Percentiles rank a stretch among this genome's conserved stretches.
Evolutionary conservation across 176 grass and related monocot genomes (phyloP).

Genomic region (barley (Hordeum vulgare)): DNA sequence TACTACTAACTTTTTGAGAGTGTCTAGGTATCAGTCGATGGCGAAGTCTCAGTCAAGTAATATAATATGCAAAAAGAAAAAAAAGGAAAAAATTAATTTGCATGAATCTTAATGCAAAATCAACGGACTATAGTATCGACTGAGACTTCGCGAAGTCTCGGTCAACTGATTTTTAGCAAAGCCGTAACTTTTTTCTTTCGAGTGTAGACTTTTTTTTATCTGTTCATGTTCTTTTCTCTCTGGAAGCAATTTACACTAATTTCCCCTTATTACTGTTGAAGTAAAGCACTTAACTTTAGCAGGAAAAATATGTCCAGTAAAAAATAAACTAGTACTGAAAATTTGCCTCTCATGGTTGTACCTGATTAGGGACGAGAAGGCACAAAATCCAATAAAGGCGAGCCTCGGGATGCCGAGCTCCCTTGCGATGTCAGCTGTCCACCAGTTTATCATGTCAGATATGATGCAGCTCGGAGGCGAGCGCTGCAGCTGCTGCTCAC

Average conservation of each 20-base stretch:
- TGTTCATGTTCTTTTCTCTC: background rate
- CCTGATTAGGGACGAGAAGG: slow-evolving; percentile 41
- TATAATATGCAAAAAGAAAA: no score
- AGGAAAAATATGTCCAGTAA: background rate
- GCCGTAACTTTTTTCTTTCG: background rate
- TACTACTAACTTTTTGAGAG: background rate
- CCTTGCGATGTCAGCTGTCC: slow-evolving; percentile 49
- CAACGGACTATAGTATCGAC: no score
- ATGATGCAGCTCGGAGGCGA: slow-evolving; percentile 52
- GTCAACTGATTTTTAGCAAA: no score
- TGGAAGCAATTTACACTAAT: background rate
- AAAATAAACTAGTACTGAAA: background rate
- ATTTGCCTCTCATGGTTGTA: background rate
- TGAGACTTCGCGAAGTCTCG: no score
- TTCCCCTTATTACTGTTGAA: background rate
- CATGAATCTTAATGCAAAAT: no score
- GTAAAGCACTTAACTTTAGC: background rate
- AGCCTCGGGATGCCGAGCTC: slow-evolving; percentile 53
- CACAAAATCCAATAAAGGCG: slow-evolving; percentile 33
- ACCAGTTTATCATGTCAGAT: slow-evolving; percentile 36
- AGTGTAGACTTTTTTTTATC: no score
- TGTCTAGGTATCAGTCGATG: no score
- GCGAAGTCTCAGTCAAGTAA: no score
- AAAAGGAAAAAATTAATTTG: no score
- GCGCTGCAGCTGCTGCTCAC: background rate